Conservation (phyloP, 2,329 filamentous ascomycete species). For the Akanthomyces muscarius region DNA sequence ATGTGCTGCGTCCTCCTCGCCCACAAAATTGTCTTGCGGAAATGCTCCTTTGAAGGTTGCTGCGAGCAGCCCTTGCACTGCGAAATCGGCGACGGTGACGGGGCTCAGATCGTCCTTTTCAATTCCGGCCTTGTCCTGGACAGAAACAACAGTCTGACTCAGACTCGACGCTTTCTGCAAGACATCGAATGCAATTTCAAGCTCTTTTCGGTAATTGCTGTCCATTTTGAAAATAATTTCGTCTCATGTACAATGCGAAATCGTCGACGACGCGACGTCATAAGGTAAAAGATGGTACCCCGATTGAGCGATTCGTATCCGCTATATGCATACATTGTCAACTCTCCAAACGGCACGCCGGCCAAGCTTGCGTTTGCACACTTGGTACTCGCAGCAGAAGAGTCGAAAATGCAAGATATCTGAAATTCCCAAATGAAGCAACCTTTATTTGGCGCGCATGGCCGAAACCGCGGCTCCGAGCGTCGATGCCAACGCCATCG, state of each 20-base stretch:
- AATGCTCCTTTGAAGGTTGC: slow-evolving; percentile 47
- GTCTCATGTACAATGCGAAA: background rate
- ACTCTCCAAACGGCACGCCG: background rate
- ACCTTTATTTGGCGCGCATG: slow-evolving; percentile 18
- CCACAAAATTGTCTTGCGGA: slow-evolving; percentile 49
- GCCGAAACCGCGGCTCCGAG: slow-evolving; percentile 18
- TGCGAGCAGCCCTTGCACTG: slow-evolving; percentile 53
- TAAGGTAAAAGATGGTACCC: background rate
- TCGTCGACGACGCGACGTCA: background rate
- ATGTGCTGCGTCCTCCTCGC: slow-evolving; percentile 51
- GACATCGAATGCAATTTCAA: slow-evolving; percentile 40
- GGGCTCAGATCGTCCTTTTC: slow-evolving; percentile 54
- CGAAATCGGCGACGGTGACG: slow-evolving; percentile 58
- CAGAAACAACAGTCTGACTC: slow-evolving; percentile 45
- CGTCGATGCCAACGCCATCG: slow-evolving; percentile 28
- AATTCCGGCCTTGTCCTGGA: slow-evolving; percentile 46
- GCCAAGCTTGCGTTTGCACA: background rate
- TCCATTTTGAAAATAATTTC: slow-evolving; percentile 33
- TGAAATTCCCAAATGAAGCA: background rate
- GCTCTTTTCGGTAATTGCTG: slow-evolving; percentile 39
- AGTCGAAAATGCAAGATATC: too few relatives aligned
- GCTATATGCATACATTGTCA: slow-evolving; percentile 12
- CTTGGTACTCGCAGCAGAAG: background rate
- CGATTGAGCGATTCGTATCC: slow-evolving; percentile 6
- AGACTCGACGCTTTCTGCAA: slow-evolving; percentile 44